Evolutionary conservation across 2,329 filamentous ascomycete species (phyloP).

Genomic region (Aspergillus fijiensis): DNA sequence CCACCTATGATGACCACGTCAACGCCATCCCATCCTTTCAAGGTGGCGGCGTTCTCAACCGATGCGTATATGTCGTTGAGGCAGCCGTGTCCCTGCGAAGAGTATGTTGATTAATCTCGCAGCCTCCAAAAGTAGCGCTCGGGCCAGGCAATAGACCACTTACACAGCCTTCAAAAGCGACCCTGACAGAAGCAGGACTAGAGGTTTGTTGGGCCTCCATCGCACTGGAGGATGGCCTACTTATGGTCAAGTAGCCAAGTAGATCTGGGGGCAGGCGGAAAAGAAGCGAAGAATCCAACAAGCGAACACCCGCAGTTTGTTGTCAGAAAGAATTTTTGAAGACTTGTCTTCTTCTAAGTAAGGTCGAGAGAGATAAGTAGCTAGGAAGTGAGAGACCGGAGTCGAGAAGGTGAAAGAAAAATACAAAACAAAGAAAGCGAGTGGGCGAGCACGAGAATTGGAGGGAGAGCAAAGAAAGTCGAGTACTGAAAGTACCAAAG

Average conservation of each 20-base stretch:
- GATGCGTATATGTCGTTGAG: slow-evolving; percentile 89
- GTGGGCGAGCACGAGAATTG: background rate
- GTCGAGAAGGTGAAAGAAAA: background rate
- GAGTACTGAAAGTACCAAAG: background rate
- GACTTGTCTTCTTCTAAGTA: background rate
- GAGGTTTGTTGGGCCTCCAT: slow-evolving; percentile 12
- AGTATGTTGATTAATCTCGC: slow-evolving; percentile 12
- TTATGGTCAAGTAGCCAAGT: background rate
- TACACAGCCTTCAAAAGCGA: slow-evolving; percentile 87
- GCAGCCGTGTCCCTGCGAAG: slow-evolving; percentile 78
- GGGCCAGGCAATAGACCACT: slow-evolving; percentile 31
- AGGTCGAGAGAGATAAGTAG: background rate
- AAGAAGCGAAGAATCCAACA: background rate
- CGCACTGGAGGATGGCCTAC: background rate
- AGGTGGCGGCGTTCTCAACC: slow-evolving; percentile 65
- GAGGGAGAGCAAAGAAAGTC: background rate
- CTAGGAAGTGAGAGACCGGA: background rate
- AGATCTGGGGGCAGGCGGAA: background rate
- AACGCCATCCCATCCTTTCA: slow-evolving; percentile 74
- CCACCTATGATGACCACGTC: slow-evolving; percentile 93
- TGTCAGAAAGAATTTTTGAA: background rate
- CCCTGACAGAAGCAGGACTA: slow-evolving; percentile 51
- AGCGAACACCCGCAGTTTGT: background rate
- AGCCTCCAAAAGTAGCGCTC: background rate
- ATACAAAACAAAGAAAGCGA: background rate